Evolutionary conservation across 768 basidiomycete species (phyloP).

Genomic region (Stropharia rugosoannulata): DNA sequence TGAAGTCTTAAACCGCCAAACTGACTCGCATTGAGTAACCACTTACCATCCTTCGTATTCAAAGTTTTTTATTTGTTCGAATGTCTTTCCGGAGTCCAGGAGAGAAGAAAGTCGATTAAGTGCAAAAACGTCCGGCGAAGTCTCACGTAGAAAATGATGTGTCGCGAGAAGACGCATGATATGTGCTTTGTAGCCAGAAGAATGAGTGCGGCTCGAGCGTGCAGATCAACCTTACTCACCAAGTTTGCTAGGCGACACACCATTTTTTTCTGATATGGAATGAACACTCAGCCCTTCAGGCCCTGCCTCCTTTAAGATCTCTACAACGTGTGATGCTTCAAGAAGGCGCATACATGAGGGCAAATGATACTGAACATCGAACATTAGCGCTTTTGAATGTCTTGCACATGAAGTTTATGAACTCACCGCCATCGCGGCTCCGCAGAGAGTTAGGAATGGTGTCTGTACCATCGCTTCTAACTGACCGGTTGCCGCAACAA

Average conservation of each 20-base stretch:
- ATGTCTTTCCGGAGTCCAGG: conserved; percentile 64
- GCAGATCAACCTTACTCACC: conserved; percentile 30
- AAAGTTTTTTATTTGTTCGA: conserved; percentile 42
- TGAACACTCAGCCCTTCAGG: conserved; percentile 49
- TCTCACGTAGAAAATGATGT: conserved; percentile 72
- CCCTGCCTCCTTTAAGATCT: conserved; percentile 68
- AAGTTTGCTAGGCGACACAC: conserved; percentile 48
- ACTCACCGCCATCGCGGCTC: conserved; percentile 68
- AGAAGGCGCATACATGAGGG: conserved; percentile 73
- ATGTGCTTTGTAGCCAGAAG: conserved; percentile 47
- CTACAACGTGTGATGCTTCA: conserved; percentile 69
- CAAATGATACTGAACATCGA: conserved; percentile 59
- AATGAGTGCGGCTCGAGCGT: not conserved
- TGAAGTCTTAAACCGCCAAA: not conserved
- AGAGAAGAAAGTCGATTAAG: conserved; percentile 69
- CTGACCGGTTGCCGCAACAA: conserved; percentile 71
- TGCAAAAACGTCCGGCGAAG: conserved; percentile 69
- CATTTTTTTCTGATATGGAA: conserved; percentile 41
- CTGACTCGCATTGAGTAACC: not conserved
- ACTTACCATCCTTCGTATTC: conserved; percentile 40
- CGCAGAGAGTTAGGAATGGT: conserved; percentile 72
- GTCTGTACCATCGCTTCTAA: conserved; percentile 61
- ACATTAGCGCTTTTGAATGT: not conserved
- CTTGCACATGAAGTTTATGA: not conserved
- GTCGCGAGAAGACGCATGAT: conserved; percentile 75